Evolutionary conservation across 768 basidiomycete species (phyloP).

Genomic region (Pleurotus citrinopileatus): DNA sequence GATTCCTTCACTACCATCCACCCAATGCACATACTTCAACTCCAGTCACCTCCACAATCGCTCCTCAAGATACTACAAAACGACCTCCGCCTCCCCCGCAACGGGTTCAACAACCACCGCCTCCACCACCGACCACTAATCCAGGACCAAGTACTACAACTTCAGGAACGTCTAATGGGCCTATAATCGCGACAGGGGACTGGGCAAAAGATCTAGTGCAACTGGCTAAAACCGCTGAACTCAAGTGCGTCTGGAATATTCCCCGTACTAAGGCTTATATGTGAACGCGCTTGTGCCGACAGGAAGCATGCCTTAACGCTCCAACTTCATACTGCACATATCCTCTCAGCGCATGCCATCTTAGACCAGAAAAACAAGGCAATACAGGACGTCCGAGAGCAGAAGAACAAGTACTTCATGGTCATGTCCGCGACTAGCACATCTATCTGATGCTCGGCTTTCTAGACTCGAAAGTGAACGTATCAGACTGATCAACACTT

Average conservation of each 20-base stretch:
- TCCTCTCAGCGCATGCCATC: constrained; percentile 77
- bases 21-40: constrained; percentile 20
- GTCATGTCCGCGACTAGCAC: background rate
- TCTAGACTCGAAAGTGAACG: constrained; percentile 78
- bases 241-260: constrained; percentile 59
- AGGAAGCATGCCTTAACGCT: constrained; percentile 84
- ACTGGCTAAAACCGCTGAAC: constrained; percentile 82
- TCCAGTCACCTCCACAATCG: constrained; percentile 18
- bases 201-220: constrained; percentile 88
- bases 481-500: constrained; percentile 58
- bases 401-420: constrained; percentile 72
- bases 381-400: constrained; percentile 79
- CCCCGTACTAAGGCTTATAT: constrained; percentile 3
- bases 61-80: constrained; percentile 26
- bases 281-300: background rate
- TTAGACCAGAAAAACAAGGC: constrained; percentile 76
- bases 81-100: constrained; percentile 20
- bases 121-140: constrained; percentile 14
- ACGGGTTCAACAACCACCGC: constrained; percentile 15
- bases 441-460: background rate
- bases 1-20: constrained; percentile 36
- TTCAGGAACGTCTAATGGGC: constrained; percentile 21
- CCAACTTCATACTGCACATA: constrained; percentile 85
- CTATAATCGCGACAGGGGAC: constrained; percentile 78
- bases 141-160: constrained; percentile 17